Evolutionary conservation across 2,329 filamentous ascomycete genomes (phyloP).

Genomic region (Penicillium sp.): DNA sequence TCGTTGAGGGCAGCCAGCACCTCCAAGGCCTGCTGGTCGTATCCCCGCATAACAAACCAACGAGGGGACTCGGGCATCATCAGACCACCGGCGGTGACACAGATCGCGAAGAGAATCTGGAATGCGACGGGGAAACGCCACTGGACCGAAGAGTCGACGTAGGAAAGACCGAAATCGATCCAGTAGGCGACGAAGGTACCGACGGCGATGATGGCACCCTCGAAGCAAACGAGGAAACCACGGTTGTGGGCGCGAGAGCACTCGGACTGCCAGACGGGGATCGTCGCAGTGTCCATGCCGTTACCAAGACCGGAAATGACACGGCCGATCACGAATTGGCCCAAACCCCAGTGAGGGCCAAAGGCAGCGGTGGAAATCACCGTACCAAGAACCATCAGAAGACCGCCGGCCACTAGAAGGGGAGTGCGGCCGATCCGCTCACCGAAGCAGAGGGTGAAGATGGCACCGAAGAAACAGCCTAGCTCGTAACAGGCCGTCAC

Average conservation of each 20-base stretch:
- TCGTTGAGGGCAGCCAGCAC: constrained; percentile 48
- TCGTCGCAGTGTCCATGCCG: constrained; percentile 36
- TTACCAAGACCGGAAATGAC: constrained; percentile 35
- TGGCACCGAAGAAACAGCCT: constrained; percentile 38
- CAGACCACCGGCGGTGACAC: constrained; percentile 19
- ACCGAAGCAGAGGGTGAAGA: constrained; percentile 30
- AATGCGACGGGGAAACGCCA: constrained; percentile 48
- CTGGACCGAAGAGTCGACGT: constrained; percentile 29
- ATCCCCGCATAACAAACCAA: constrained; percentile 51
- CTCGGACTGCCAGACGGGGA: constrained; percentile 39
- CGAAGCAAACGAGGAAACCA: constrained; percentile 30
- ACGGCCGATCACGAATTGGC: constrained; percentile 40
- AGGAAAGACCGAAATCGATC: constrained; percentile 32
- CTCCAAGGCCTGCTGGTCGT: constrained; percentile 43
- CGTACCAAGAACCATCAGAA: constrained; percentile 41
- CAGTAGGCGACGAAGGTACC: constrained; percentile 33
- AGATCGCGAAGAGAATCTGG: constrained; percentile 42
- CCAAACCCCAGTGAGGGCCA: constrained; percentile 22
- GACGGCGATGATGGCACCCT: constrained; percentile 29
- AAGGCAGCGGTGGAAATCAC: constrained; percentile 24
- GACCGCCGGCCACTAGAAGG: constrained; percentile 51
- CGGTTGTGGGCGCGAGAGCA: constrained; percentile 29
- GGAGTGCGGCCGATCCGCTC: constrained; percentile 32
- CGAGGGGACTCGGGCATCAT: constrained; percentile 51
- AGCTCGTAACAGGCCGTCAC: constrained; percentile 53